These are phyloP conservation scores for Lentinula edodes DNA, from an alignment of 768 basidiomycete species.

Conservation along the genomic window DNA sequence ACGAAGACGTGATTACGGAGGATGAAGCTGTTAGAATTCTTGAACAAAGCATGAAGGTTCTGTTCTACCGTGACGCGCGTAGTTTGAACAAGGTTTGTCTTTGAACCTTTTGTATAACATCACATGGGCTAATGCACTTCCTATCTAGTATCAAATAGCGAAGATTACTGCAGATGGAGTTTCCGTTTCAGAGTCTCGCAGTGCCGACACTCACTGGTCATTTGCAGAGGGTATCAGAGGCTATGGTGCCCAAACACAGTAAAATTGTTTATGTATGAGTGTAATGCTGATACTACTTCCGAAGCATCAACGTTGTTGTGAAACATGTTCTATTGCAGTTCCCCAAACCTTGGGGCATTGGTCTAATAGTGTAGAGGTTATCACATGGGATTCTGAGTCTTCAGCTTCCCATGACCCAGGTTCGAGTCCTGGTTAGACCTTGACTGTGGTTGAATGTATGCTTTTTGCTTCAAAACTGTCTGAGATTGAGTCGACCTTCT, in stretches of 20 bases:
- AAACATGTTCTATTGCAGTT: no score
- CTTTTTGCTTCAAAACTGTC: no score
- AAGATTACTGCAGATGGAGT: constrained; percentile 76
- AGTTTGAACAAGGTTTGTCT: constrained; percentile 86
- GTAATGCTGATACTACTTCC: no score
- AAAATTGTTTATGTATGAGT: constrained; percentile 8
- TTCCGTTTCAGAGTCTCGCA: constrained; percentile 71
- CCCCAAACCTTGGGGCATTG: neutral
- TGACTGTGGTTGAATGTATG: no score
- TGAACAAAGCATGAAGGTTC: constrained; percentile 83
- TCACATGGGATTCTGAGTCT: neutral
- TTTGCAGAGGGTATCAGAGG: constrained; percentile 92
- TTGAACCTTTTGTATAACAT: neutral
- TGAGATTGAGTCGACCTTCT: no score
- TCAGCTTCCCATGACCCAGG: no score
- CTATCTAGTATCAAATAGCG: constrained; percentile 85
- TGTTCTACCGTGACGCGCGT: constrained; percentile 95
- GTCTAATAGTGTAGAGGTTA: neutral
- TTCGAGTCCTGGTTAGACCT: neutral
- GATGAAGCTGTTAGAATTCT: constrained; percentile 76
- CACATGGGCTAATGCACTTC: neutral
- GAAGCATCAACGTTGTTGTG: no score
- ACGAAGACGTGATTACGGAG: constrained; percentile 66
- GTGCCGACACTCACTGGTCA: constrained; percentile 76
- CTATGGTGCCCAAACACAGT: constrained; percentile 90